Conservation (phyloP, 169 alveolate species). For the Plasmodium coatneyi region DNA sequence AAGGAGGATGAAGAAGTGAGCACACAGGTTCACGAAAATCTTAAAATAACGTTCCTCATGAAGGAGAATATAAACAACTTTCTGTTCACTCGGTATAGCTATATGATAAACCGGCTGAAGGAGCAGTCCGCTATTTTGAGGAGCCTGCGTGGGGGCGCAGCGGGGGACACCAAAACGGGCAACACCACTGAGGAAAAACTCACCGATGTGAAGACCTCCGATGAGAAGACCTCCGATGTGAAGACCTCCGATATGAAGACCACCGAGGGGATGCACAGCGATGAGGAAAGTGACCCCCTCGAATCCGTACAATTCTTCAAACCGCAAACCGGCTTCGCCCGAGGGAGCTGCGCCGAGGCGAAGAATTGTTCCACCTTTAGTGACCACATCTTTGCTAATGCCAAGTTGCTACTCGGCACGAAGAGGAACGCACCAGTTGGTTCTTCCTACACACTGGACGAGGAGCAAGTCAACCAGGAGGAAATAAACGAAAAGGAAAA, state of each 20-base stretch:
- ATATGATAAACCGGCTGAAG: constrained; percentile 65
- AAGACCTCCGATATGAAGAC: neutral
- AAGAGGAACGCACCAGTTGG: neutral
- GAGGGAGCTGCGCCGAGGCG: neutral
- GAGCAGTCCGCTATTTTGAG: constrained; percentile 52
- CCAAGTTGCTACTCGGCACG: constrained; percentile 5
- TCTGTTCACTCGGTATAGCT: constrained; percentile 63
- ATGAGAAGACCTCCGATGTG: neutral
- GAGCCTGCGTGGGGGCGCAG: neutral
- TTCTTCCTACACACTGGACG: neutral
- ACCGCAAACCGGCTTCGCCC: constrained; percentile 13
- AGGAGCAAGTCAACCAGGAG: neutral
- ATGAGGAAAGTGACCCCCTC: neutral
- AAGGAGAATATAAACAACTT: constrained; percentile 59
- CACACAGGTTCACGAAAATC: constrained; percentile 30
- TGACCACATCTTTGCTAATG: constrained; percentile 67
- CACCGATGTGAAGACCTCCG: neutral
- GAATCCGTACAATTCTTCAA: constrained; percentile 51
- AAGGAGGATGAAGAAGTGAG: constrained; percentile 58
- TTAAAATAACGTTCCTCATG: constrained; percentile 64
- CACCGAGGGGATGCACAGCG: neutral
- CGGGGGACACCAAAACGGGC: neutral
- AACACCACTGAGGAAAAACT: neutral
- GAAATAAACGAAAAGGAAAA: neutral
- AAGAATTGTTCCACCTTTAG: constrained; percentile 32